A percentile compares a stretch with the other conserved stretches of the same genome.
phyloP scores from a whole-genome alignment of 192 early-diverging fungal species.

The Rhizophagus clarus region DNA sequence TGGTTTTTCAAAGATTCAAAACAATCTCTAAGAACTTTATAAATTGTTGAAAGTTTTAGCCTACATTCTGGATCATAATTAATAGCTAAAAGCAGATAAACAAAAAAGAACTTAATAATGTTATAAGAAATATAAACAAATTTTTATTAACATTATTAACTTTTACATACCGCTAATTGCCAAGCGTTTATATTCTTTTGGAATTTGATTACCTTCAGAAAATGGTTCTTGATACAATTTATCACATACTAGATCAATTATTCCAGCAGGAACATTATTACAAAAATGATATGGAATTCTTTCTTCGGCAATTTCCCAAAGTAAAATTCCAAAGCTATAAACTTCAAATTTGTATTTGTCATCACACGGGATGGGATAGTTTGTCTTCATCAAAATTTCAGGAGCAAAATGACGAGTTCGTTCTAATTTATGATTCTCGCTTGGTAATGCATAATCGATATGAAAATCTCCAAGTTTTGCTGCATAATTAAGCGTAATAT shows the following conservation, averaged over 20 bases:
- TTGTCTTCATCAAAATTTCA: neutral
- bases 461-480: constrained; percentile 26
- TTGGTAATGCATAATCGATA: neutral
- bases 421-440: too few relatives aligned
- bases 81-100: neutral
- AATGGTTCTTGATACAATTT: neutral
- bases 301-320: neutral
- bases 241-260: neutral
- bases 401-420: neutral
- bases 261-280: neutral
- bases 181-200: neutral
- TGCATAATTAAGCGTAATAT: neutral
- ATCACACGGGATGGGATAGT: neutral
- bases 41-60: neutral
- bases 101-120: neutral
- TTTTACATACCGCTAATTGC: neutral
- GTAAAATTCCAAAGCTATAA: neutral
- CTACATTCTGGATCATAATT: neutral
- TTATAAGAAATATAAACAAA: too few relatives aligned
- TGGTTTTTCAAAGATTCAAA: neutral
- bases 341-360: neutral
- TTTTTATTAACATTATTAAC: too few relatives aligned
- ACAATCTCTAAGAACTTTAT: neutral
- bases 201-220: neutral
- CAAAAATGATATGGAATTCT: neutral